Conservation (phyloP, 1,284 basidiomycete genomes). For the Malassezia brasiliensis region DNA sequence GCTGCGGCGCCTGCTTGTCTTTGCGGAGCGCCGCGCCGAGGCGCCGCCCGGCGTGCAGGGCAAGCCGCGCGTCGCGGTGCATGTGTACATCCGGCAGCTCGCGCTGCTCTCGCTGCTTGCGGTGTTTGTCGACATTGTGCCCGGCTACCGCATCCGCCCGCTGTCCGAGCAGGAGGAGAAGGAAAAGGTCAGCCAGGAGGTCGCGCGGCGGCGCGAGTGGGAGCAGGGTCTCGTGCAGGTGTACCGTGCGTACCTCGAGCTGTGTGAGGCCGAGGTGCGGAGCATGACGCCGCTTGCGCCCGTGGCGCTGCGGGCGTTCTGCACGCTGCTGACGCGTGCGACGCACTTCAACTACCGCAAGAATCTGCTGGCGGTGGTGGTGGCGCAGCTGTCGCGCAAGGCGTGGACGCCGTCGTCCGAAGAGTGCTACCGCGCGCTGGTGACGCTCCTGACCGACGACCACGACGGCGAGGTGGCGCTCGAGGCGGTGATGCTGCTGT, state of each 20-base stretch:
- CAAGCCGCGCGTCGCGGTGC: constrained; percentile 56
- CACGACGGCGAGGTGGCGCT: constrained; percentile 68
- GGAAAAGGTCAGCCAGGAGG: constrained; percentile 89
- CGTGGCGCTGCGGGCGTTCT: constrained; percentile 71
- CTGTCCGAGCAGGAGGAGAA: constrained; percentile 80
- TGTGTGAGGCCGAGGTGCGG: constrained; percentile 72
- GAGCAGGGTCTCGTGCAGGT: constrained; percentile 85
- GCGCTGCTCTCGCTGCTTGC: constrained; percentile 83
- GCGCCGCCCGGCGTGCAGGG: constrained; percentile 5
- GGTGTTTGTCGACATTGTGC: constrained; percentile 90
- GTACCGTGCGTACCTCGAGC: constrained; percentile 79
- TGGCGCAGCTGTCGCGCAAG: constrained; percentile 66
- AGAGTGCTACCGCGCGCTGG: constrained; percentile 68
- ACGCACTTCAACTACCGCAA: constrained; percentile 95
- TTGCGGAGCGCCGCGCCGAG: constrained; percentile 18
- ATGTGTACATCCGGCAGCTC: constrained; percentile 71
- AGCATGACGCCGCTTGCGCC: constrained; percentile 58
- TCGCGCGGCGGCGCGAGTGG: constrained; percentile 80
- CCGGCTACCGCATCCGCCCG: constrained; percentile 66
- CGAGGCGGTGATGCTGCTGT: constrained; percentile 78
- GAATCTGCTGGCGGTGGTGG: constrained; percentile 80
- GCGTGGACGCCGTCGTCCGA: constrained; percentile 59
- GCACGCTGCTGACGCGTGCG: constrained; percentile 67
- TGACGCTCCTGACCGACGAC: constrained; percentile 71
- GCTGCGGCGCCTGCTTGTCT: constrained; percentile 37